Evolutionary conservation across 1,139 yeast species (phyloP).

Genomic region (Debaryomyces sp.): DNA sequence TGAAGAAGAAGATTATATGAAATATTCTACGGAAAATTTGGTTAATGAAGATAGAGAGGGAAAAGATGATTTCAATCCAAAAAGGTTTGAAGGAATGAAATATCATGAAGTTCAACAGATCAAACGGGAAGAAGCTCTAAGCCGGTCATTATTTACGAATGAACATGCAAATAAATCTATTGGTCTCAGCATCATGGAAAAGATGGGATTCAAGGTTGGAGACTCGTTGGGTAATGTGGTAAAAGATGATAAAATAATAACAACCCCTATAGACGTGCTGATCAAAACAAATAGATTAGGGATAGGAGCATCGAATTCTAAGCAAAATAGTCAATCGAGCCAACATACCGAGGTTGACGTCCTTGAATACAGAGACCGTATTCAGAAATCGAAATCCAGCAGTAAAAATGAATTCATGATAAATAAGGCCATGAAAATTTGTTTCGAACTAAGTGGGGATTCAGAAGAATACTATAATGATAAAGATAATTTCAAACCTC

Average conservation of each 20-base stretch:
- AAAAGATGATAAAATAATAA: slow-evolving; percentile 17
- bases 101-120: slow-evolving; percentile 4
- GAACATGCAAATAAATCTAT: slow-evolving; percentile 28
- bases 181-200: slow-evolving; percentile 55
- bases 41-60: background rate
- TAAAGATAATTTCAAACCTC: slow-evolving; percentile 8
- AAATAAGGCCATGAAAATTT: slow-evolving; percentile 23
- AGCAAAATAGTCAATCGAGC: background rate
- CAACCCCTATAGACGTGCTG: slow-evolving; percentile 20
- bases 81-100: slow-evolving; percentile 1
- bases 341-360: background rate
- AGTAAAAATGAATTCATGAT: slow-evolving; percentile 6
- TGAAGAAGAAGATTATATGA: slow-evolving; percentile 13
- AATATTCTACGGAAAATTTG: slow-evolving; percentile 1
- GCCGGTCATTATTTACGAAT: slow-evolving; percentile 14
- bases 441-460: slow-evolving; percentile 33
- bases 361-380: slow-evolving; percentile 1
- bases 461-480: slow-evolving; percentile 16
- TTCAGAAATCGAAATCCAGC: slow-evolving; percentile 2
- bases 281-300: slow-evolving; percentile 13
- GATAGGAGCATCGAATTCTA: slow-evolving; percentile 10
- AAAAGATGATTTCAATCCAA: background rate
- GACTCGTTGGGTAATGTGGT: slow-evolving; percentile 37
- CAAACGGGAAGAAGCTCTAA: slow-evolving; percentile 7
- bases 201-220: slow-evolving; percentile 58